Evolutionary conservation across 2,329 filamentous ascomycete species (phyloP), one percentile per base, ranked within the genome.

Genomic region (Aphanoascus verrucosus): DNA sequence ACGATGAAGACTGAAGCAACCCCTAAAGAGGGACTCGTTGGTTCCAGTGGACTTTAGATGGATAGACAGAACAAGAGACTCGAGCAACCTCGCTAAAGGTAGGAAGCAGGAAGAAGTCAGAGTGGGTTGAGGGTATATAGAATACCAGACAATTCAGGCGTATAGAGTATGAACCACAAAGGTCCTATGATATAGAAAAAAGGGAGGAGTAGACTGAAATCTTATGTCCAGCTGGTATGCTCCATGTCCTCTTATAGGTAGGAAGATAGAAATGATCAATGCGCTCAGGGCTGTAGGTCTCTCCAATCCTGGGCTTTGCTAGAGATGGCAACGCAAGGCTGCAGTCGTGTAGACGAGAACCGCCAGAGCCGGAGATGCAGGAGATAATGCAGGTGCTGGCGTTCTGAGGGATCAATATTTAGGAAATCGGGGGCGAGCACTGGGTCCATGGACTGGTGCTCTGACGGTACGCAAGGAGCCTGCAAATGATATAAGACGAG

Each of bases 301-400:
- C 38, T 17, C 38, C 12, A 19, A 9, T 9, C 17, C 38, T 17
- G 14, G 7, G 7, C 23, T 32, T 2, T 5, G 3, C 2, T 15
- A 38, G 45, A n/a, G n/a, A 52, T 11, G 20, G 49, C n/a, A 50
- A 43, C 32, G 31, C 28, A 46, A 31, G 42, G 32, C 49, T 52
- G 49, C 6, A 52, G 42, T 31, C 23, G 34, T 5, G 19, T 15
- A 28, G 28, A 34, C n/a, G 31, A 37, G 15, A 28, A 52, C 15
- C 28, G 19, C 15, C 31, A 40, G 34, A 41, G n/a, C 17, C 45
- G 41, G 38, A 52, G 49, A 12, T 34, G 17, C 14, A 45, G 28
- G 3, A 34, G 20, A 14, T 34, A 28, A 11, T 23, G 40, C 34
- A 45, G 31, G 32, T 52, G 37, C n/a, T n/a, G 28, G 49, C 19